Conservation (phyloP, 176 grass and related monocot species). For the Zoysia japonica region DNA sequence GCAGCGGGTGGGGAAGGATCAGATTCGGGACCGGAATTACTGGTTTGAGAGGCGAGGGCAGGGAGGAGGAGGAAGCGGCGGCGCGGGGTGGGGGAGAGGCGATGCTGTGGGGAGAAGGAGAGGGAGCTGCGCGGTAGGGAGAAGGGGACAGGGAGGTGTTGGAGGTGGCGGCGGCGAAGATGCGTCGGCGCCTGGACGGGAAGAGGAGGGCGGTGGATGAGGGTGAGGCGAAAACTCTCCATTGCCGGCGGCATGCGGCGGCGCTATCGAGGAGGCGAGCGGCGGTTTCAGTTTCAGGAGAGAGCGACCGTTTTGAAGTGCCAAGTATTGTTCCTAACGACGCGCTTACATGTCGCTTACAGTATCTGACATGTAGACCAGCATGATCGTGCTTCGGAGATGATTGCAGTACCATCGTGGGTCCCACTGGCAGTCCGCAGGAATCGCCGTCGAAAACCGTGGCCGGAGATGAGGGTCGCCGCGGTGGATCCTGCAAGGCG, state of each 20-base stretch:
- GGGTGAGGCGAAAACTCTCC: conserved; percentile 46
- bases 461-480: neutral
- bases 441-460: neutral
- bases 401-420: neutral
- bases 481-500: neutral
- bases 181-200: neutral
- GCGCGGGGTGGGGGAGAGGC: conserved; percentile 22
- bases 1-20: neutral
- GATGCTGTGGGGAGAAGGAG: conserved; percentile 18
- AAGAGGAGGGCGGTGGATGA: conserved; percentile 38
- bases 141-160: neutral
- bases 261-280: conserved; percentile 8
- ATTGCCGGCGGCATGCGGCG: conserved; percentile 32
- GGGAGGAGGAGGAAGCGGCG: conserved; percentile 26
- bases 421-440: neutral
- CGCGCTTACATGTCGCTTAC: neutral
- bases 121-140: neutral
- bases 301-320: conserved; percentile 27
- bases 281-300: conserved; percentile 12
- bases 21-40: neutral
- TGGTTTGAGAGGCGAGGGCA: conserved; percentile 32
- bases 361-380: neutral
- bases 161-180: conserved; percentile 26
- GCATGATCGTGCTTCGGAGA: neutral
- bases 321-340: conserved; percentile 24